phyloP scores from a whole-genome alignment of 164 flowering plant genomes.

The Chloranthus sessilifolius region DNA sequence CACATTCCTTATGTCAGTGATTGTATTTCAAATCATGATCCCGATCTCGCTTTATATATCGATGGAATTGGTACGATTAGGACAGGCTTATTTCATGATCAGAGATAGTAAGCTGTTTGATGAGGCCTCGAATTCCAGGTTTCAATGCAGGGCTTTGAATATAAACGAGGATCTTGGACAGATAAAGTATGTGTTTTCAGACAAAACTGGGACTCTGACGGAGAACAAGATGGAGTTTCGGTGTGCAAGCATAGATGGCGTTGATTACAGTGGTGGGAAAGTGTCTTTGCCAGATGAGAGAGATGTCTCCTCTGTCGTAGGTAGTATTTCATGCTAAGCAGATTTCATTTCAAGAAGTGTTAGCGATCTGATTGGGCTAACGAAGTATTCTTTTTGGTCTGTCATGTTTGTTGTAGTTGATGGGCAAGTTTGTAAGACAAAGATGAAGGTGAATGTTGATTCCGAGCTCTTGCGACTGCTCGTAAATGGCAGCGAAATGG shows the following conservation, averaged over 20 bases:
- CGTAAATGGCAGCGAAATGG: constrained; percentile 33
- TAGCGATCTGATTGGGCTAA: too few relatives aligned
- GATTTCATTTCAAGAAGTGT: constrained; percentile 33
- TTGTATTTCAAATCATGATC: constrained; percentile 91
- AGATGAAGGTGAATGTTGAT: constrained; percentile 71
- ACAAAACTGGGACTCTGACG: constrained; percentile 91
- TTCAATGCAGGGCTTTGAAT: constrained; percentile 89
- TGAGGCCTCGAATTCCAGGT: constrained; percentile 57
- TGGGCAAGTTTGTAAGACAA: constrained; percentile 64
- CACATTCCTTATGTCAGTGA: constrained; percentile 82
- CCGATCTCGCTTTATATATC: constrained; percentile 94
- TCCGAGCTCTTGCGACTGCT: constrained; percentile 44
- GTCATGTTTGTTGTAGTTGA: constrained; percentile 35
- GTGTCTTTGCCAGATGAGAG: constrained; percentile 22
- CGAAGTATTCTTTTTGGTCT: constrained; percentile 1
- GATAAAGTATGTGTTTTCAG: constrained; percentile 82
- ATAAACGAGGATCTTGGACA: constrained; percentile 96
- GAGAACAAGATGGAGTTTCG: constrained; percentile 97
- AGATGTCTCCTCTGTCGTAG: constrained; percentile 57
- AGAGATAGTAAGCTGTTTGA: constrained; percentile 55
- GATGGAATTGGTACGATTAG: constrained; percentile 91
- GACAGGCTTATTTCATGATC: constrained; percentile 93
- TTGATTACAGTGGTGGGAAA: constrained; percentile 53
- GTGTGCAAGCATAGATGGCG: constrained; percentile 80
- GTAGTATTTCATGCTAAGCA: constrained; percentile 77